Evolutionary conservation across 345 rosid species (phyloP).

Genomic region (Heritiera fomes): DNA sequence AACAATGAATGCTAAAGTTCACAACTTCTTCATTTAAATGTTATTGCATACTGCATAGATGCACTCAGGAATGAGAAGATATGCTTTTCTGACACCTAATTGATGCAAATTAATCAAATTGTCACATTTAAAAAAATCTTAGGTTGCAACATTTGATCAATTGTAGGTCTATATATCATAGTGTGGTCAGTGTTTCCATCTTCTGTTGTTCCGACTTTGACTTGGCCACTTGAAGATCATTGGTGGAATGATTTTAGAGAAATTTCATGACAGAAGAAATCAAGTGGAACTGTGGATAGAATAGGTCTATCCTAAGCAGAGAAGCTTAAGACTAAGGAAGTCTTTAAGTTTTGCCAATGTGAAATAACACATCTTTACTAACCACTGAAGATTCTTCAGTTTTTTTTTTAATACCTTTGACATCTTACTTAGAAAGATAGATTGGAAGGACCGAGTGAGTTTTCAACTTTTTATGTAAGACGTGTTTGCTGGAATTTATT

Average conservation of each 20-base stretch:
- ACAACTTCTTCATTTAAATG: background rate
- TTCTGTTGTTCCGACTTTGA: background rate
- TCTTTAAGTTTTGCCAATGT: background rate
- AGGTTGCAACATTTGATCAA: background rate
- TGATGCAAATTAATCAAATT: background rate
- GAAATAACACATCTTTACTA: background rate
- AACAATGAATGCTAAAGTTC: background rate
- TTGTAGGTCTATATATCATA: background rate
- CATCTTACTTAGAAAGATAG: background rate
- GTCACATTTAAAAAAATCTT: background rate
- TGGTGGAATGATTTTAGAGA: background rate
- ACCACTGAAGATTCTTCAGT: background rate
- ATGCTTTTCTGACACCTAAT: background rate
- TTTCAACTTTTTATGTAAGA: background rate
- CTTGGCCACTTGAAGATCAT: background rate
- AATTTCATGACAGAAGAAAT: conserved; percentile 9
- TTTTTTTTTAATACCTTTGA: background rate
- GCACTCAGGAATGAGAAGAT: background rate
- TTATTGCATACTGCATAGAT: background rate
- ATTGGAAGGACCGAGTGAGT: background rate
- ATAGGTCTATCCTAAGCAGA: background rate
- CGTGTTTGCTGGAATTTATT: background rate
- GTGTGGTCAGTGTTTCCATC: background rate
- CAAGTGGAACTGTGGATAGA: background rate
- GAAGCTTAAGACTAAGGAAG: background rate